Base-by-base conservation (phyloP, 1,139 yeast species). In the Candida tunisiensis region DNA sequence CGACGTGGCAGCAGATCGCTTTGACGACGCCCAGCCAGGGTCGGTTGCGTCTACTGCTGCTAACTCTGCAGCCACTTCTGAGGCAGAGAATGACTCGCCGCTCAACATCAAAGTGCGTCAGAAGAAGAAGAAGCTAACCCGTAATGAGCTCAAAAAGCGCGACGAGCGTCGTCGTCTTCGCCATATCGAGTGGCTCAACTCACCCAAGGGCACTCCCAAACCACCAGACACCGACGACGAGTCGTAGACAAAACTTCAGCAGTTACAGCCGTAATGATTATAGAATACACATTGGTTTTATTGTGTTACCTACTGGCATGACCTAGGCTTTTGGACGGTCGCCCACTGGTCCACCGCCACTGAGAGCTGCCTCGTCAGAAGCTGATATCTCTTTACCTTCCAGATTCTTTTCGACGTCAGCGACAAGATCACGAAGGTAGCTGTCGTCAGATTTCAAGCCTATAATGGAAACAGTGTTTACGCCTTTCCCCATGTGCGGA, bases 121-220 rank as follows among this genome's bases (percentile, higher is more conserved):
- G 47, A 45, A 44, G 42, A 74, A 82, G 66, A 85, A 82, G 80
- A 85, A 83, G 71, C 60, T 88, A 71, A 88, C 96, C 23, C 73
- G 98, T 67, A 88, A 88, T 49, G 95, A 88, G 45, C 72, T 80
- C 72, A 88, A 88, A 59, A 60, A 64, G 25, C 85, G 85, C 53
- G 92, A 78, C 25, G 93, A 79, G 52, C 74, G 96, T 61, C 78
- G 96, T 61, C 75, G 98, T 57, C 60, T 82, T 53, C 73, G 96
- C 57, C 78, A 88, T 55, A 62, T 88, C 35, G 94, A 80, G 45
- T 88, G 98, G 98, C 67, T 88, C 49, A 75, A 74, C 41, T 72
- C 92, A 41, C 94, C 96, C 38, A 88, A 88, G 69, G 98, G 98
- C 22, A 88, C 96, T 16, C 96, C 96, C 39, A 77, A 77, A 49